A percentile compares a stretch with the other conserved stretches of the same genome.
phyloP scores from a whole-genome alignment of 306 rosid genomes.

The Vigna hirtella region DNA sequence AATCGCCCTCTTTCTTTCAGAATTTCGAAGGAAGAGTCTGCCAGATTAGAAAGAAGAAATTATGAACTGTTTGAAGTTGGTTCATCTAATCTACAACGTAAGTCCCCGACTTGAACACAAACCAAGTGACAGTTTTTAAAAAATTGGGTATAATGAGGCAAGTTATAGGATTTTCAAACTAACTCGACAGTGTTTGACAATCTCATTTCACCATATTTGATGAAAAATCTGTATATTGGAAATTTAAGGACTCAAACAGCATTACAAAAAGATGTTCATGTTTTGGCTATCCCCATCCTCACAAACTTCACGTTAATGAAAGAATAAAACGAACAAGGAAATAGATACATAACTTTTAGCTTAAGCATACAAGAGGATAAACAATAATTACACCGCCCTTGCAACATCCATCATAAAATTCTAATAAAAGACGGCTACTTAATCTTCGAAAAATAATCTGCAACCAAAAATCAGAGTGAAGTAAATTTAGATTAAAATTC shows the following conservation, averaged over 20 bases:
- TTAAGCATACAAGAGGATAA: neutral
- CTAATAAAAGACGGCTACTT: neutral
- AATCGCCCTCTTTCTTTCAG: neutral
- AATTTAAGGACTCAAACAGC: neutral
- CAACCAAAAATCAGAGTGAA: neutral
- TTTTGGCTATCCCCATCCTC: neutral
- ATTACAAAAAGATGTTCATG: neutral
- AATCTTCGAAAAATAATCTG: conserved; percentile 9
- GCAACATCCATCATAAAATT: conserved; percentile 12
- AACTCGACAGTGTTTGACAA: neutral
- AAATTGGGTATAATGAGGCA: neutral
- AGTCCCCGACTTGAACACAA: neutral
- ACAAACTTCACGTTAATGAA: neutral
- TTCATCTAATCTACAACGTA: neutral
- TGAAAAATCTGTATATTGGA: neutral
- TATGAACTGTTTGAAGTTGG: conserved; percentile 17
- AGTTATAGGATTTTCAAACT: neutral
- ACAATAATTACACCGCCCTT: neutral
- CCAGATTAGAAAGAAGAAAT: neutral
- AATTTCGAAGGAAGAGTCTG: neutral
- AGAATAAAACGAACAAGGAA: neutral
- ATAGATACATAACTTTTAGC: conserved; percentile 4
- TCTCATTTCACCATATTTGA: neutral
- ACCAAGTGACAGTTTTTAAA: neutral
- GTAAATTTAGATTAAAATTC: neutral